Evolutionary conservation across 2,329 filamentous ascomycete genomes (phyloP).

Genomic region (Penicillium psychrosexuale): DNA sequence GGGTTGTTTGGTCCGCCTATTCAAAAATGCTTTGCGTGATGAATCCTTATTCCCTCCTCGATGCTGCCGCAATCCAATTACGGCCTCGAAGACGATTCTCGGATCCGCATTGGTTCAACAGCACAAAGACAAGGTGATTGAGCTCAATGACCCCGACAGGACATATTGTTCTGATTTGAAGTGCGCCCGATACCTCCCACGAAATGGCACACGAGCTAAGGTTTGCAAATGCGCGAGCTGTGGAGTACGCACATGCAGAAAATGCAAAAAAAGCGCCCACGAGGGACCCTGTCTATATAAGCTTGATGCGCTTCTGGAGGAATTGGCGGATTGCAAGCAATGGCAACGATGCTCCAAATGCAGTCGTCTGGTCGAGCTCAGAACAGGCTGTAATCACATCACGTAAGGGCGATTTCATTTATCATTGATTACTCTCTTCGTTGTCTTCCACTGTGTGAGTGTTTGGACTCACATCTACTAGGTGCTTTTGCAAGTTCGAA

Average conservation of each 20-base stretch:
- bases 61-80: neutral
- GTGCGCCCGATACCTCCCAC: neutral
- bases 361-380: conserved; percentile 3
- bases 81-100: neutral
- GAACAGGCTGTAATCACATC: conserved; percentile 3
- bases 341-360: conserved; percentile 5
- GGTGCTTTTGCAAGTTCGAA: neutral
- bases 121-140: neutral
- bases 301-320: conserved; percentile 1
- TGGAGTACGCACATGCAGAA: neutral
- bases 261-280: conserved; percentile 1
- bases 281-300: neutral
- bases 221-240: neutral
- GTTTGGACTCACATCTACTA: neutral
- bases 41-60: conserved; percentile 3
- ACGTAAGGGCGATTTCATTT: neutral
- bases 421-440: neutral
- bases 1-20: neutral
- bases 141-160: neutral
- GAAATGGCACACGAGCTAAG: neutral
- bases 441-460: neutral
- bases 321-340: neutral
- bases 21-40: neutral
- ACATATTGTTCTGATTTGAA: conserved; percentile 2
- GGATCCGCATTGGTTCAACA: neutral